These are phyloP conservation scores for Aquanectria penicillioides DNA, from an alignment of 2,329 filamentous ascomycete species.

Conservation along the genomic window DNA sequence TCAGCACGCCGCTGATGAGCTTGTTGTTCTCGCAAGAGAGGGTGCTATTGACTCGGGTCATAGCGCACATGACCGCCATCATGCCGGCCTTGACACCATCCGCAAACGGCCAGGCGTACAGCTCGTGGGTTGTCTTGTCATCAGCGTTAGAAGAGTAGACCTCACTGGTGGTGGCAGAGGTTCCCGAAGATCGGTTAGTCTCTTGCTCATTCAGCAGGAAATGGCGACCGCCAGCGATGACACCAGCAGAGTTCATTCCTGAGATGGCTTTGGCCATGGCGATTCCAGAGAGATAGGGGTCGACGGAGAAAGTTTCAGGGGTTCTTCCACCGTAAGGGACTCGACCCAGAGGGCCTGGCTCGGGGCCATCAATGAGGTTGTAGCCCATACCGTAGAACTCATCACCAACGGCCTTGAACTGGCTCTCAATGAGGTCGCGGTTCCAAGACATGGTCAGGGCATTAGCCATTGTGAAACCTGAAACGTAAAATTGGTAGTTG, in stretches of 20 bases:
- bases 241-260: conserved; percentile 65
- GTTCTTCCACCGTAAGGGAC: conserved; percentile 73
- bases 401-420: conserved; percentile 8
- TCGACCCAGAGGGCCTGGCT: conserved; percentile 8
- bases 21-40: conserved; percentile 45
- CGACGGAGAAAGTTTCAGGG: conserved; percentile 88
- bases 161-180: not conserved
- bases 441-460: conserved; percentile 11
- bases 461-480: conserved; percentile 12
- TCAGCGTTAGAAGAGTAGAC: conserved; percentile 2
- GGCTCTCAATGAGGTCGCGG: not conserved
- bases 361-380: conserved; percentile 7
- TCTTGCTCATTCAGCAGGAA: conserved; percentile 3
- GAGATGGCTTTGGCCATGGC: conserved; percentile 80
- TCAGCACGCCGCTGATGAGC: conserved; percentile 73
- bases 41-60: not conserved
- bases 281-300: conserved; percentile 84
- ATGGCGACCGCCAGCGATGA: not conserved
- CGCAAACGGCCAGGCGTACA: conserved; percentile 3
- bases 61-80: conserved; percentile 3
- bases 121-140: conserved; percentile 1
- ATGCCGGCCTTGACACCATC: conserved; percentile 8
- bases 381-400: conserved; percentile 12
- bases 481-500: conserved; percentile 14
- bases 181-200: conserved; percentile 3